Percentiles rank a stretch among this genome's conserved stretches.
These are phyloP conservation scores for Pseudevernia furfuracea DNA, from an alignment of 495 filamentous ascomycete genomes.

Conservation along the genomic window DNA sequence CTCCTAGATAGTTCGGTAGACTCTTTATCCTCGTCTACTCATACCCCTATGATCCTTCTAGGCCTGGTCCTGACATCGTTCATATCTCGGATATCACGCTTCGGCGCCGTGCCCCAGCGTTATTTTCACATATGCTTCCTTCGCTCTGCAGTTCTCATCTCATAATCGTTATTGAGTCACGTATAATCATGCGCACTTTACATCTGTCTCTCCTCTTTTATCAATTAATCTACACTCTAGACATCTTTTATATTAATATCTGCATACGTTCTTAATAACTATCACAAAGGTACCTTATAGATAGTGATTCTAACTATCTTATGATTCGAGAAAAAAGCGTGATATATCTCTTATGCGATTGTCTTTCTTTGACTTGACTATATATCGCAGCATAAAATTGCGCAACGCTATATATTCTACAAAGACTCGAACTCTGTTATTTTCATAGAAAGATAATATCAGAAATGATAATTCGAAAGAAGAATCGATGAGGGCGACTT, in stretches of 20 bases:
- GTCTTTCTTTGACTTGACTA: slow-evolving; percentile 11
- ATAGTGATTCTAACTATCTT: neutral
- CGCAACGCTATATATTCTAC: slow-evolving; percentile 6
- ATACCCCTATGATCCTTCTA: too few relatives aligned
- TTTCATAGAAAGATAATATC: too few relatives aligned
- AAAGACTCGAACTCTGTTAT: slow-evolving; percentile 4
- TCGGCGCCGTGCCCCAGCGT: neutral
- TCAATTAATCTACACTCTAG: neutral
- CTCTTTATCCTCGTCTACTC: too few relatives aligned
- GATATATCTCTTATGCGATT: slow-evolving; percentile 8
- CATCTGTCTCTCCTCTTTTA: neutral
- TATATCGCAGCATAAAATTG: slow-evolving; percentile 8
- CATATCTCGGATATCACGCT: neutral
- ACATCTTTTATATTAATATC: slow-evolving; percentile 4
- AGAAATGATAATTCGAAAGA: too few relatives aligned
- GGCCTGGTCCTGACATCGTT: too few relatives aligned
- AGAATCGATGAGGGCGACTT: neutral
- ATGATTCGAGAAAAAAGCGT: slow-evolving; percentile 8
- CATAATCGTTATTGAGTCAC: neutral
- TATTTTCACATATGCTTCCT: neutral
- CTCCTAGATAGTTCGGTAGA: too few relatives aligned
- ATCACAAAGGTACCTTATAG: slow-evolving; percentile 2
- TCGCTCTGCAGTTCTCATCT: neutral
- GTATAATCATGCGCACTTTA: neutral
- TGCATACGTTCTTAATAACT: neutral